A percentile compares a stretch with the other conserved stretches of the same genome.
These are phyloP conservation scores for Tephrocybe sp. DNA, from an alignment of 768 basidiomycete species.

Conservation along the genomic window DNA sequence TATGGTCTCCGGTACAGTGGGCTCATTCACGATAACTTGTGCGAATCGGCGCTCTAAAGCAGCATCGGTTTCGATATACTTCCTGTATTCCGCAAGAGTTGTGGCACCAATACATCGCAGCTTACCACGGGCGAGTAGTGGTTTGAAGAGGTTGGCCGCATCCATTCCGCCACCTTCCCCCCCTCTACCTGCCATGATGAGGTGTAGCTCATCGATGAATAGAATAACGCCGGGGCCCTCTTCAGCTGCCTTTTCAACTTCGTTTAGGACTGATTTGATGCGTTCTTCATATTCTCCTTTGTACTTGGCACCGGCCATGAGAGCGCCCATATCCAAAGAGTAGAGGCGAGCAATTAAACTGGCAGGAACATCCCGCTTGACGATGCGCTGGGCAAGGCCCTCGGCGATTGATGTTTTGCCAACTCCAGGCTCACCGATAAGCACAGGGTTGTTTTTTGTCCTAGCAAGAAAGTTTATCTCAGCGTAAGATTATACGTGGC, in stretches of 20 bases:
- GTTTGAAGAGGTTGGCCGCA: conserved; percentile 90
- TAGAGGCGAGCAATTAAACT: conserved; percentile 71
- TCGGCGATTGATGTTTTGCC: conserved; percentile 96
- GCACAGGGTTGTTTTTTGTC: conserved; percentile 96
- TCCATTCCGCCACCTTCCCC: conserved; percentile 89
- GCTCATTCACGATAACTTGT: conserved; percentile 92
- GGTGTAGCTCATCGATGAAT: conserved; percentile 93
- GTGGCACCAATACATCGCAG: conserved; percentile 82
- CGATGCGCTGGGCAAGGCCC: conserved; percentile 92
- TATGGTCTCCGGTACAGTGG: conserved; percentile 84
- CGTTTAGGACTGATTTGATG: conserved; percentile 86
- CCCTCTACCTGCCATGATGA: conserved; percentile 89
- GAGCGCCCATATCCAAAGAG: conserved; percentile 91
- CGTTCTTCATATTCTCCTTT: conserved; percentile 97
- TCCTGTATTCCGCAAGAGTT: conserved; percentile 87
- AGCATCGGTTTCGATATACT: conserved; percentile 91
- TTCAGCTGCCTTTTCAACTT: conserved; percentile 85
- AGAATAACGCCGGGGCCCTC: conserved; percentile 80
- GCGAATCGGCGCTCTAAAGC: conserved; percentile 91
- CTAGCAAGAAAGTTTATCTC: conserved; percentile 33
- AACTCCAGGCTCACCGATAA: conserved; percentile 93
- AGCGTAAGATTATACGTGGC: not conserved
- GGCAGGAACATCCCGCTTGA: conserved; percentile 87
- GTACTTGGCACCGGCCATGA: conserved; percentile 91
- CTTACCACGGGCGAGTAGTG: conserved; percentile 84